Base-by-base conservation (phyloP, 2,329 filamentous ascomycete species). In the Sporothrix curviconia region DNA sequence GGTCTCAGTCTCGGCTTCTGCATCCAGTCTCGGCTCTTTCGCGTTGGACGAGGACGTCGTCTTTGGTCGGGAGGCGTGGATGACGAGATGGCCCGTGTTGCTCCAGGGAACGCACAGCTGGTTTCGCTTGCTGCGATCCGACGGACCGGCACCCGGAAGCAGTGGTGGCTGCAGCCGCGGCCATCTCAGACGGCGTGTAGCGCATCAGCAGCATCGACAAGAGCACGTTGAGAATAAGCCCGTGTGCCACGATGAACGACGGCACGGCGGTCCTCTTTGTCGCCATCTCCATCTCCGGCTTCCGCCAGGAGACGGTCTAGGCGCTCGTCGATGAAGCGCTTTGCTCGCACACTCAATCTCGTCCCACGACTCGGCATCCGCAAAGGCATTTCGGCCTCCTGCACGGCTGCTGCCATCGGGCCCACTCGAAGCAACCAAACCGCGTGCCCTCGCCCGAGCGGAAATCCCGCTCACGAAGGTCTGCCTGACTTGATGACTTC, bases 231-330 rank as follows among this genome's bases (percentile, higher is more conserved):
- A 96, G 78, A 40, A 95, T 83, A 60, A 95, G 85, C 15, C 92
- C 91, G 66, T 96, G 92, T 2, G 91, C 87, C 3, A 95, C 87
- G 14, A 95, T 72, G 1, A n/a, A 83, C 85, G 12, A 90, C 73
- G 2, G 76, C 72, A 25, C 28, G 19, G 12, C 34, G 42, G 19
- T 28, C n/a, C 8, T 42, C 34, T 7, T 11, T n/a, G 14, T 19
- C 47, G 8, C 24, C 4, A 15, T 12, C 3, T 24, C 44, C 14
- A 11, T 12, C 4, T 62, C 11, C 22, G 11, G 2, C 32, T 7
- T 30, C 49, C 24, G 5, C 6, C 22, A 86, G 59, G 4, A 87
- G 60, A 9, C 85, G 85, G 5, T 81, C 63, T 1, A 96, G 71
- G 65, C 87, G 76, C 8, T 75, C 69, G 57, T 85, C 76, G 22